Evolutionary conservation across 148 eudicot species (phyloP).

Genomic region (Selenicereus undatus): DNA sequence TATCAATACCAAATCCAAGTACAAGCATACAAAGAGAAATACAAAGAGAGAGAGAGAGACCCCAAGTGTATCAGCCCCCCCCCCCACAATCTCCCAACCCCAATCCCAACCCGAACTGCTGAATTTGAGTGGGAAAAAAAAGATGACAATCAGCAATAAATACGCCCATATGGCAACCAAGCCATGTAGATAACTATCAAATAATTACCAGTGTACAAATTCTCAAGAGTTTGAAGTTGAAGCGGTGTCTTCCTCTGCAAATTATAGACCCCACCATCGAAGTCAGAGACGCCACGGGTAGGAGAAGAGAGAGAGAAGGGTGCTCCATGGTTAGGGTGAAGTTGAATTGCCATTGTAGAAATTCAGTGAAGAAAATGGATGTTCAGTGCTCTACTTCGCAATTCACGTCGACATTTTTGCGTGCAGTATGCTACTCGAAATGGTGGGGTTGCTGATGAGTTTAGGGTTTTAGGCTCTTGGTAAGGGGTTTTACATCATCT

Average conservation of each 20-base stretch:
- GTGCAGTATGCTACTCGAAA: no score
- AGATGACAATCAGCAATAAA: neutral
- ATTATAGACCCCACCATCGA: conserved; percentile 20
- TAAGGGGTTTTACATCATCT: conserved; percentile 25
- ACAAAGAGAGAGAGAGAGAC: neutral
- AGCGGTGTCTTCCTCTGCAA: conserved; percentile 39
- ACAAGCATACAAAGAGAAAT: neutral
- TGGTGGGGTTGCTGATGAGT: conserved; percentile 14
- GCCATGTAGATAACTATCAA: neutral
- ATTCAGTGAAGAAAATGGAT: neutral
- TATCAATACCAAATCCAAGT: neutral
- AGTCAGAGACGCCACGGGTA: conserved; percentile 13
- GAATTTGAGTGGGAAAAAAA: neutral
- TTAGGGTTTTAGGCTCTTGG: conserved; percentile 24
- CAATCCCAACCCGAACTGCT: no score
- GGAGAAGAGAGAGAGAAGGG: conserved; percentile 7
- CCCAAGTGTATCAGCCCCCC: no score
- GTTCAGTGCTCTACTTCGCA: neutral
- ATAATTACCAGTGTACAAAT: conserved; percentile 34
- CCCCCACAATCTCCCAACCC: no score
- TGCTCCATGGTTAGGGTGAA: conserved; percentile 10
- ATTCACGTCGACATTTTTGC: conserved; percentile 7
- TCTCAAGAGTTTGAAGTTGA: conserved; percentile 40
- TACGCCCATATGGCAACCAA: neutral
- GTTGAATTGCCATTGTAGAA: conserved; percentile 28